A percentile compares a stretch with the other conserved stretches of the same genome.
phyloP scores from a whole-genome alignment of 441 rosid species.

The Erodium moschatum region DNA sequence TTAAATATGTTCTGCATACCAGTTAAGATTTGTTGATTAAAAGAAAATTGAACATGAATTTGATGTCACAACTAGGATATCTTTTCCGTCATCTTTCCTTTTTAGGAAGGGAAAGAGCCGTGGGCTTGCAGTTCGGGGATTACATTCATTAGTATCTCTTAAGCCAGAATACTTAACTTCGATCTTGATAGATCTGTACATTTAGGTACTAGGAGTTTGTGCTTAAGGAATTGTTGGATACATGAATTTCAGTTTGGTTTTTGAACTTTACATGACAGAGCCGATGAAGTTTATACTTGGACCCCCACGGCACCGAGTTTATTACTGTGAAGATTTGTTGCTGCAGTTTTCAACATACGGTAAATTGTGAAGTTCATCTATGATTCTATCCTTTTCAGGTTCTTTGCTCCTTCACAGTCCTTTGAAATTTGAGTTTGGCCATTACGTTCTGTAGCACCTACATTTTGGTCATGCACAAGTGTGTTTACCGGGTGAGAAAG shows the following conservation, averaged over 20 bases:
- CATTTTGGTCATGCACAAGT: slow-evolving; percentile 62
- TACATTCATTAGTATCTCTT: neutral
- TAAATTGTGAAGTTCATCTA: slow-evolving; percentile 1
- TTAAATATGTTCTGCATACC: neutral
- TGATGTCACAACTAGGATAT: slow-evolving; percentile 3
- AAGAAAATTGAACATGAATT: slow-evolving; percentile 1
- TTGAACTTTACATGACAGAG: neutral
- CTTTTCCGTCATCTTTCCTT: neutral
- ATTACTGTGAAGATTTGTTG: neutral
- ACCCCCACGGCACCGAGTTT: neutral
- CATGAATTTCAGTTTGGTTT: neutral
- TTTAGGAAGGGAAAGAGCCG: neutral
- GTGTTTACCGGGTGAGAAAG: slow-evolving; percentile 45
- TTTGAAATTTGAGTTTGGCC: slow-evolving; percentile 33
- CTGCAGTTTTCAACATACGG: slow-evolving; percentile 8
- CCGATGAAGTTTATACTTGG: slow-evolving; percentile 2
- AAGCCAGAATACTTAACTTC: neutral
- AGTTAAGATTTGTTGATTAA: neutral
- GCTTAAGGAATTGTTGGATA: neutral
- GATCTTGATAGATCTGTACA: neutral
- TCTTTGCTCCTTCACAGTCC: slow-evolving; percentile 20
- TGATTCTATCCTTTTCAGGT: slow-evolving; percentile 35
- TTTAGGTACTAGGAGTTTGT: neutral
- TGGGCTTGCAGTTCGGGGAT: neutral
- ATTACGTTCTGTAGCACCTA: slow-evolving; percentile 41